phyloP scores from a whole-genome alignment of 1,139 yeast species.

The Pichia sp. region DNA sequence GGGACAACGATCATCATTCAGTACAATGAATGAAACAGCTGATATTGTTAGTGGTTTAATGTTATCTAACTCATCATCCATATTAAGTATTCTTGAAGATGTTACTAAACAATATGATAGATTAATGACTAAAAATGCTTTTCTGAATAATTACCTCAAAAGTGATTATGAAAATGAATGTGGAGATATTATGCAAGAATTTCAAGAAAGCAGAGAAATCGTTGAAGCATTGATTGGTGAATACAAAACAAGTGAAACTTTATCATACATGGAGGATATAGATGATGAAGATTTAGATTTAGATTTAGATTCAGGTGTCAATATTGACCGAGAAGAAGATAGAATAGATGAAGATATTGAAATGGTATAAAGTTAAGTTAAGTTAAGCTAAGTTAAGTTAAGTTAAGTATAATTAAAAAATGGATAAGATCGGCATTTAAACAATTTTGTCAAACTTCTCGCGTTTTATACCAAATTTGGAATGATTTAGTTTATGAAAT shows the following conservation, averaged over 20 bases:
- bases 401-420: not conserved
- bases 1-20: conserved; percentile 67
- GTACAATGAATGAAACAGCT: conserved; percentile 21
- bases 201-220: conserved; percentile 70
- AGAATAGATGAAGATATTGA: not conserved
- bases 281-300: conserved; percentile 12
- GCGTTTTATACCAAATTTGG: no score
- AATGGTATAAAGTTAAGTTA: not conserved
- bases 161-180: conserved; percentile 35
- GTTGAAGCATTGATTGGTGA: conserved; percentile 66
- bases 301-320: not conserved
- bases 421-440: not conserved
- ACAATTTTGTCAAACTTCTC: not conserved
- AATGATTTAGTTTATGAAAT: no score
- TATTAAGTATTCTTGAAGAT: conserved; percentile 57
- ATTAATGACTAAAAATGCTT: conserved; percentile 75
- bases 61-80: conserved; percentile 72
- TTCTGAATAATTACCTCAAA: conserved; percentile 68
- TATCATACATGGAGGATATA: conserved; percentile 43
- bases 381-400: not conserved
- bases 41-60: conserved; percentile 58
- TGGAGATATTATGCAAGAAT: conserved; percentile 66
- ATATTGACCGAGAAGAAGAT: not conserved
- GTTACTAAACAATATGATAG: conserved; percentile 74
- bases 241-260: conserved; percentile 55